Evolutionary conservation across 2,329 filamentous ascomycete species (phyloP), one percentile per base, ranked within the genome.

Genomic region (Sordariomycetes sp.): DNA sequence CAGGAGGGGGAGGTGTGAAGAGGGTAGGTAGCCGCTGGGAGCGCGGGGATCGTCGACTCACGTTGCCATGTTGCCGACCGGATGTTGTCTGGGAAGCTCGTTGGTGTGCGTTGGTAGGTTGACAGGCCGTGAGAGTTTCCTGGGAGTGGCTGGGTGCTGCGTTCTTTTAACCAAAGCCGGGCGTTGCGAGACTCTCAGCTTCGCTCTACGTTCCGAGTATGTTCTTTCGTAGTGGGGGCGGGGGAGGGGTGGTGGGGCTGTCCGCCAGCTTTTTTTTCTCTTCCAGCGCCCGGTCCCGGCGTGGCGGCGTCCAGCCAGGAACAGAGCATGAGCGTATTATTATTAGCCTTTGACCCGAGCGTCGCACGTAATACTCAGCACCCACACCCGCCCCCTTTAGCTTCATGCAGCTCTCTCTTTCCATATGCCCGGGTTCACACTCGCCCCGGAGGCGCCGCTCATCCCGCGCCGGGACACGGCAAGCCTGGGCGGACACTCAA

Each of bases 31-130:
- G n/a, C 28, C 18, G 11, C 8, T 8, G 8, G 43, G 46, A 53
- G 46, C 18, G 12, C 18, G 11, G 22, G 16, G 58, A 32, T 8
- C 28, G 43, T 34, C 37, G 40, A 59, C 60, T 62, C 53, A 62
- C 68, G 67, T 69, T 53, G 68, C 68, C 68, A 70, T 70, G 16
- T 58, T 65, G 56, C 55, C 46, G 43, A n/a, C 8, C 20, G 16
- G 20, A 14, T 48, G 11, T 32, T 32, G 28, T 8, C 28, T 50
- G 46, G 43, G 46, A 50, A 22, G 40, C 40, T 14, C 28, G 4
- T 32, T 8, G 8, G 8, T 46, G 40, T 14, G 18, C 6, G 16
- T n/a, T n/a, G 14, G 18, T 46, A 53, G 10, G 32, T 32, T 32
- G 20, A n/a, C 14, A n/a, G 40, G 11, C 18, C 40, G n/a, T 14